Percentiles rank a stretch among this genome's conserved stretches.
Conservation (phyloP, 1,284 basidiomycete species). For the Agaricales sp. region DNA sequence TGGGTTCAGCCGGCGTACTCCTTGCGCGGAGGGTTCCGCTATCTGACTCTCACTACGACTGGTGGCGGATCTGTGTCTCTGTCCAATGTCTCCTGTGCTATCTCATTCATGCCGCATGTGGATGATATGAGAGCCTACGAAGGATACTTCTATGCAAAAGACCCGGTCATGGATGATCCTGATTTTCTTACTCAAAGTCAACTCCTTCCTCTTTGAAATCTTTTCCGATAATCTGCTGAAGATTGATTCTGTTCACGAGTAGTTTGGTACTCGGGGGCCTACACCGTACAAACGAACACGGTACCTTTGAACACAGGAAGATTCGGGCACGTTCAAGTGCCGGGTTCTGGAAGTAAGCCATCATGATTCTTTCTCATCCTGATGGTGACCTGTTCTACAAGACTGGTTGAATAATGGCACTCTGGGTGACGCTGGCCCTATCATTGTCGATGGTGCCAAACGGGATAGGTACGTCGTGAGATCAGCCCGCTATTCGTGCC, state of each 20-base stretch:
- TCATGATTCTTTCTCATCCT: neutral
- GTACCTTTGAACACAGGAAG: slow-evolving; percentile 43
- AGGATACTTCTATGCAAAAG: slow-evolving; percentile 44
- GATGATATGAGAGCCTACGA: slow-evolving; percentile 38
- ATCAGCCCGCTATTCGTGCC: neutral
- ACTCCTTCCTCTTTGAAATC: slow-evolving; percentile 6
- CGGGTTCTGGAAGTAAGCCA: slow-evolving; percentile 23
- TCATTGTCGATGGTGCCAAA: slow-evolving; percentile 55
- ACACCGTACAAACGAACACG: slow-evolving; percentile 51
- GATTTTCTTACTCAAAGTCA: slow-evolving; percentile 42
- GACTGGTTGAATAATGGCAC: slow-evolving; percentile 51
- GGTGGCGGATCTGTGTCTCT: slow-evolving; percentile 25
- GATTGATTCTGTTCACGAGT: too few species aligned
- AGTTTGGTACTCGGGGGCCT: slow-evolving; percentile 55
- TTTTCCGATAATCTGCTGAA: neutral
- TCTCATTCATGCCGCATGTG: slow-evolving; percentile 47
- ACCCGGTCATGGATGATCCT: slow-evolving; percentile 33
- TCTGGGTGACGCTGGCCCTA: slow-evolving; percentile 45
- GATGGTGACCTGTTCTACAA: too few species aligned
- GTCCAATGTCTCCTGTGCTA: slow-evolving; percentile 41
- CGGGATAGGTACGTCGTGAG: slow-evolving; percentile 33
- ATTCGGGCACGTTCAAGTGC: slow-evolving; percentile 29
- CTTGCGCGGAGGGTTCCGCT: slow-evolving; percentile 46
- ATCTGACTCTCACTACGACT: slow-evolving; percentile 38
- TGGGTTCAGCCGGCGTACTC: slow-evolving; percentile 39